Evolutionary conservation across 495 filamentous ascomycete species (phyloP).

Genomic region (Talaromyces nanjingensis): DNA sequence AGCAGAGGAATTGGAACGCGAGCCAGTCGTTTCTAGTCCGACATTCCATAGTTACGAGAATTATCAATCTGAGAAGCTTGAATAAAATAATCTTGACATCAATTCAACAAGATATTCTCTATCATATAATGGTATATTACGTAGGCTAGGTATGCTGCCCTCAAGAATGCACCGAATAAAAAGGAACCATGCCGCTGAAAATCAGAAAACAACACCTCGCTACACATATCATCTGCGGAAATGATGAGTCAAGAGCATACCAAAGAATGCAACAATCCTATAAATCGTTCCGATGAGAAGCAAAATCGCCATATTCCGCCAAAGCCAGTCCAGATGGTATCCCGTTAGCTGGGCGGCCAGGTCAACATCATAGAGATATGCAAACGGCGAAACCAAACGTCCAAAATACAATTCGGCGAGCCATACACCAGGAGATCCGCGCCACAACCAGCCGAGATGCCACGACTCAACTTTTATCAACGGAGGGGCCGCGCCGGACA

Average conservation of each 20-base stretch:
- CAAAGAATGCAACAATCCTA: background rate
- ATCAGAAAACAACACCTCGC: background rate
- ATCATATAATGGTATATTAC: background rate
- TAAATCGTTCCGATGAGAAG: slow-evolving; percentile 4
- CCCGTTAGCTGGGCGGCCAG: background rate
- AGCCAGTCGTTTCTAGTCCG: background rate
- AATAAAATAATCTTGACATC: background rate
- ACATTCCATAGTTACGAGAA: background rate
- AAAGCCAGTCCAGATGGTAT: slow-evolving; percentile 4
- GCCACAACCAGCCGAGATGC: slow-evolving; percentile 52
- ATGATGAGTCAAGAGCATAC: background rate
- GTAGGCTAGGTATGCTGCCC: background rate
- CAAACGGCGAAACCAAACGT: slow-evolving; percentile 36
- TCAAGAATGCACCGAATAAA: background rate
- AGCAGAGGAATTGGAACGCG: background rate
- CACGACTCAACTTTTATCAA: slow-evolving; percentile 40
- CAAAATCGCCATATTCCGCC: slow-evolving; percentile 4
- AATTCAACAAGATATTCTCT: background rate
- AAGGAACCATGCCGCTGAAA: background rate
- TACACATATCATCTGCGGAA: background rate
- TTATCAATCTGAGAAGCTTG: background rate
- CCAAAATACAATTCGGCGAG: slow-evolving; percentile 50
- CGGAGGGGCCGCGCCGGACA: slow-evolving; percentile 43
- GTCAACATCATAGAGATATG: slow-evolving; percentile 24
- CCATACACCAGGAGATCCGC: slow-evolving; percentile 46